These are phyloP conservation scores for Salicornia ramosissima DNA, from an alignment of 148 eudicot species.

Conservation along the genomic window DNA sequence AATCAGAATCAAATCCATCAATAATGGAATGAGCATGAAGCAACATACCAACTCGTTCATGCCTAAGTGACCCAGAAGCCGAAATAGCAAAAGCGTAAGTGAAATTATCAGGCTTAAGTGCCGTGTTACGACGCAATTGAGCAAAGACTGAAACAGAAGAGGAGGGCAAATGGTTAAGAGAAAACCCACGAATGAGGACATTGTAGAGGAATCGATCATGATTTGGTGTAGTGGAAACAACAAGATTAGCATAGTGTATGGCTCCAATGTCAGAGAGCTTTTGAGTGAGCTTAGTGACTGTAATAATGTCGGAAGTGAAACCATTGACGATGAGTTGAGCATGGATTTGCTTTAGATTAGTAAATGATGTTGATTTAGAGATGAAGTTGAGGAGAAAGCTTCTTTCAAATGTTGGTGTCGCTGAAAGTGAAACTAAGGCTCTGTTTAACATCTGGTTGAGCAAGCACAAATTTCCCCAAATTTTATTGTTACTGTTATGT, in stretches of 20 bases:
- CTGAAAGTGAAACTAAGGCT: slow-evolving; percentile 19
- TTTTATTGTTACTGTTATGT: neutral
- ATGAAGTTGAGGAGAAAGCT: slow-evolving; percentile 41
- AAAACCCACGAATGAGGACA: slow-evolving; percentile 44
- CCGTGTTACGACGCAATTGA: slow-evolving; percentile 27
- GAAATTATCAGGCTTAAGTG: slow-evolving; percentile 41
- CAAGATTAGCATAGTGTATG: slow-evolving; percentile 37
- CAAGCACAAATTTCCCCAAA: no score
- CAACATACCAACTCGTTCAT: slow-evolving; percentile 42
- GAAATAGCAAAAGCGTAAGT: slow-evolving; percentile 42
- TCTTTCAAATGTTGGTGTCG: slow-evolving; percentile 12
- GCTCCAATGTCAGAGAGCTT: slow-evolving; percentile 46
- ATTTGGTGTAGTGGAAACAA: slow-evolving; percentile 33
- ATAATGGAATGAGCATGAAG: slow-evolving; percentile 55
- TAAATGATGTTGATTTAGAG: slow-evolving; percentile 34
- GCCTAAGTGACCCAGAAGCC: slow-evolving; percentile 32
- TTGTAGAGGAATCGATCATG: slow-evolving; percentile 62
- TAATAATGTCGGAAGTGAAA: slow-evolving; percentile 36
- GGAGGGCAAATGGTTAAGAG: slow-evolving; percentile 22
- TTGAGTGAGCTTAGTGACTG: slow-evolving; percentile 62
- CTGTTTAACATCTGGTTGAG: slow-evolving; percentile 36
- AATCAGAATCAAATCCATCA: slow-evolving; percentile 55
- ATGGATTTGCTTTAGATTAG: slow-evolving; percentile 55
- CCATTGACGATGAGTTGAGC: slow-evolving; percentile 56
- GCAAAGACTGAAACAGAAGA: slow-evolving; percentile 33